Percentiles rank a stretch among this genome's conserved stretches.
Evolutionary conservation across 768 basidiomycete species (phyloP).

Genomic region (Leccinellum luteum): DNA sequence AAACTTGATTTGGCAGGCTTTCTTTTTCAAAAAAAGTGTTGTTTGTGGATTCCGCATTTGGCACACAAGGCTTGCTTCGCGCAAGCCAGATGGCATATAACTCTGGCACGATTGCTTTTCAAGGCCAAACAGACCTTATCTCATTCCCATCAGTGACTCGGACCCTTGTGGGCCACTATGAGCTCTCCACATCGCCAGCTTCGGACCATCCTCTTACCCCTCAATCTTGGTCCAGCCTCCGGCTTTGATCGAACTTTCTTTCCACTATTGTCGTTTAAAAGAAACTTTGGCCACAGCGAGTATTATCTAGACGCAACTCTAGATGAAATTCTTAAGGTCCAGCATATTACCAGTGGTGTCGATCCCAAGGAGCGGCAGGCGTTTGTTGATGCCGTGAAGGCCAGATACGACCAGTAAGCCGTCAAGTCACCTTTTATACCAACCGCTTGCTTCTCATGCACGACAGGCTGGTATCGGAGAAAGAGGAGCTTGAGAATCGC

Average conservation of each 20-base stretch:
- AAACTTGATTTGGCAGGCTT: too few relatives aligned
- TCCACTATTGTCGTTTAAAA: slow-evolving; percentile 1
- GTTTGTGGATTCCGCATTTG: neutral
- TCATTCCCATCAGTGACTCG: neutral
- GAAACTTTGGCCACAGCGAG: neutral
- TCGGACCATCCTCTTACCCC: slow-evolving; percentile 1
- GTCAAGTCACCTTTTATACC: neutral
- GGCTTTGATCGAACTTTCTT: slow-evolving; percentile 4
- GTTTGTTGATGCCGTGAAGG: too few relatives aligned
- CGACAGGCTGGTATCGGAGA: neutral
- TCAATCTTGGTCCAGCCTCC: slow-evolving; percentile 5
- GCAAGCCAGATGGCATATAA: neutral
- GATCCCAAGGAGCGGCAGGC: too few relatives aligned
- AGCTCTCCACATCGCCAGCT: neutral
- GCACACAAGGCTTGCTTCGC: neutral
- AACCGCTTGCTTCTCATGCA: neutral
- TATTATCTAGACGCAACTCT: slow-evolving; percentile 12
- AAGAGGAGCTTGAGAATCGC: neutral
- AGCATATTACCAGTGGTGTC: neutral
- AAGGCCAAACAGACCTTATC: neutral
- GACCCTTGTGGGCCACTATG: slow-evolving; percentile 1
- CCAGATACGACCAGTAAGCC: slow-evolving; percentile 9
- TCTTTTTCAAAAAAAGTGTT: too few relatives aligned
- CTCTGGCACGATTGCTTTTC: neutral
- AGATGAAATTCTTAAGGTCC: slow-evolving; percentile 6